Evolutionary conservation across 2,329 filamentous ascomycete species (phyloP), one percentile per base, ranked within the genome.

Genomic region (Ophioceras dolichostomum): DNA sequence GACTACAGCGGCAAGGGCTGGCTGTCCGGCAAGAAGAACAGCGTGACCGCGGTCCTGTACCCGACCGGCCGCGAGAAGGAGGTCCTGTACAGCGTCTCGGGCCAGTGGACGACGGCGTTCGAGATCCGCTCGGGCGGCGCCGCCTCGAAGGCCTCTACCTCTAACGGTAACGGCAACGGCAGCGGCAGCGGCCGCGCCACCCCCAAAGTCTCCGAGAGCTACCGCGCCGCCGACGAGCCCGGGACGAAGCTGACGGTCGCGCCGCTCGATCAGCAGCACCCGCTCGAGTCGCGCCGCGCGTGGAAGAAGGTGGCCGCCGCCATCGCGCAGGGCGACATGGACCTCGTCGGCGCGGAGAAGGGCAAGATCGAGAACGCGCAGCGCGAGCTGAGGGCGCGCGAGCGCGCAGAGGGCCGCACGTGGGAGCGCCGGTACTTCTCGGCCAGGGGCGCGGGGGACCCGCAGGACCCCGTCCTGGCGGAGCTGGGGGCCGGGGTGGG

Each of bases 11-110:
- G 89, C 51, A 89, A 86, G 56, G 89, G 89, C 40, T 98, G 89
- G 89, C 61, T 98, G 9, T 87, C 82, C 32, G 91, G 89, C 47
- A 94, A 94, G 70, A 95, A 94, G 67, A 96, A 96, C 64, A 83
- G 73, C 39, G 86, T 96, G 56, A 76, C 68, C 10, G 89, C 87
- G 12, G 68, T 68, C 18, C 57, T 96, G 40, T 87, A 82, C 61
- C 70, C 66, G 13, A 76, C 83, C 58, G 61, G 76, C 63, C 66
- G 68, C 60, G 85, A 79, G 59, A 83, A 81, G 60, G 79, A 83
- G 37, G 70, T 76, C 42, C 66, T 80, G 34, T 95, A 89, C 67
- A 85, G 78, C n/a, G 70, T 81, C 28, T 79, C 86, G 21, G 91
- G 91, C 18, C 85, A 93, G 56, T 98, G 91, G 91, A 93, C 78